Evolutionary conservation across 2,329 filamentous ascomycete species (phyloP), one percentile per base, ranked within the genome.

Genomic region (Phialophora macrospora): DNA sequence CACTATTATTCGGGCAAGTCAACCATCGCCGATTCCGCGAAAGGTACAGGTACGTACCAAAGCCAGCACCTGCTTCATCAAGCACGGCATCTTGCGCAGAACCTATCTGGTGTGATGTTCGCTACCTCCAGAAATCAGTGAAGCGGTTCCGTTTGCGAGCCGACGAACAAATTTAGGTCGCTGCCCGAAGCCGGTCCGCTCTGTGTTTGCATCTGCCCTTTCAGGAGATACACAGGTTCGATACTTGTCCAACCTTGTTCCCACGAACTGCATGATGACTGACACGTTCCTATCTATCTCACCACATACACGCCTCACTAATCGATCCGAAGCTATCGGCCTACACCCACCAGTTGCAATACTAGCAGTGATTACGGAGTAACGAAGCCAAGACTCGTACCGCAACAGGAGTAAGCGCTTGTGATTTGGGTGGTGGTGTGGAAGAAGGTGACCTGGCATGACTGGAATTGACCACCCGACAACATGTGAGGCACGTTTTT

Each of bases 341-440:
- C 46, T 17, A 9, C 58, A 52, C 24, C 58, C 58, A 49, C 58
- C 58, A 60, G 46, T 60, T 22, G 58, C n/a, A 51, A 60, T 20
- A 24, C 24, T 24, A 59, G 24, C 41, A 14, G 26, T 14, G n/a
- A 34, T 8, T 20, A 24, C 24, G 3, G 24, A 24, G 24, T 24
- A 7, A 20, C 41, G 24, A 41, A 52, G 58, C 58, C 58, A 60
- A 60, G 58, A 34, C 24, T 54, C 20, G 30, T 60, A 48, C 17
- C 51, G 32, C 44, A 22, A 30, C 38, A 55, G 34, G 55, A 55
- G 62, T 64, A 64, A 64, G 62, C 62, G 48, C 62, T 59, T 64
- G 62, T 34, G 20, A 32, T 28, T 24, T 46, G 30, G 22, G 28
- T 64, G 48, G 62, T 60, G 62, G 55, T 55, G 62, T 49, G 56